phyloP scores from a whole-genome alignment of 257 asterid species.

The Echium plantagineum region DNA sequence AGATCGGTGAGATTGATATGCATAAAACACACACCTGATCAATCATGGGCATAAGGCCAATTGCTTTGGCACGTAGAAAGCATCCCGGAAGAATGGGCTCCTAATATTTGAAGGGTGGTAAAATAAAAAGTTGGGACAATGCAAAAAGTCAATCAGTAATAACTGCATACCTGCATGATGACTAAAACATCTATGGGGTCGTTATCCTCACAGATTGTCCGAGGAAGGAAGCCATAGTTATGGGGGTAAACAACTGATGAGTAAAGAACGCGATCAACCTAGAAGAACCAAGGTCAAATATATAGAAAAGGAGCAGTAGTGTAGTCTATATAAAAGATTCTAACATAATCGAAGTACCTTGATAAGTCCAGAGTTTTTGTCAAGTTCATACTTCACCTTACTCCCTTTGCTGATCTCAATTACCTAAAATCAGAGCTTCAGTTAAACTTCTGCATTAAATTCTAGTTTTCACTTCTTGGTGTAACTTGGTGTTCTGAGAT shows the following conservation, averaged over 20 bases:
- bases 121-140: not conserved
- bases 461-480: not conserved
- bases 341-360: conserved; percentile 33
- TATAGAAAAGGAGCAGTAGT: conserved; percentile 4
- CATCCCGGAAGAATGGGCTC: conserved; percentile 93
- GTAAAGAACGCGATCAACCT: conserved; percentile 96
- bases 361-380: conserved; percentile 90
- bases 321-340: not conserved
- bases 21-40: conserved; percentile 55
- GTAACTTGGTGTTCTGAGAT: too few relatives aligned
- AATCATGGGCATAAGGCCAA: conserved; percentile 98
- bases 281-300: conserved; percentile 14
- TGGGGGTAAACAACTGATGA: conserved; percentile 98
- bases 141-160: not conserved
- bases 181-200: conserved; percentile 95
- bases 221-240: conserved; percentile 97
- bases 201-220: conserved; percentile 86
- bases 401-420: conserved; percentile 89
- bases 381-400: conserved; percentile 97
- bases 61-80: conserved; percentile 94
- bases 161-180: conserved; percentile 77
- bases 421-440: conserved; percentile 42
- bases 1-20: too few relatives aligned
- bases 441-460: not conserved
- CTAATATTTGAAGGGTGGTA: conserved; percentile 24